Base-by-base conservation (phyloP, 2,329 filamentous ascomycete species). In the Atkinsonella hypoxylon region DNA sequence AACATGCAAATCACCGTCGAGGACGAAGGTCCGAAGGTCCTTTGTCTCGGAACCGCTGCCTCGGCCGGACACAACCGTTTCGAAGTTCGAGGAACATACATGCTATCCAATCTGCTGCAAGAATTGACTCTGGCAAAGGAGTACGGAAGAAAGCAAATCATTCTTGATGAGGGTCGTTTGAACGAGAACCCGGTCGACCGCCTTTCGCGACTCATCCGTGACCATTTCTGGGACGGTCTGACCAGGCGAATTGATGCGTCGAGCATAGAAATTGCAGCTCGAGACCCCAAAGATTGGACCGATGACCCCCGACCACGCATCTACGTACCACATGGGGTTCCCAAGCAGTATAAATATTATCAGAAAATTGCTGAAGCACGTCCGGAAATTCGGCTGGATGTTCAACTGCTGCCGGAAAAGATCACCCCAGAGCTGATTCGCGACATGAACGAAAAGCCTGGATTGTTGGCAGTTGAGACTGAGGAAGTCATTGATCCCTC, bases 1-100 rank as follows among this genome's bases (percentile, higher is more conserved):
- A 96, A 98, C 67, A 87, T 89, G 76, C 90, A 97, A 67, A 98
- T 98, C 66, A 98, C 93, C 31, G 95, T 97, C 60, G 93, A 97
- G 63, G 93, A 98, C 69, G 79, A 81, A 56, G 93, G 93, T 0
- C 91, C 93, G 47, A 98, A 97, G 77, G 84, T 89, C 44, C 77
- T 96, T 50, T 84, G 86, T 38, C 73, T 97, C 38, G 86, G 89
- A 56, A 96, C 91, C 3, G 85, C 87, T 30, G 84, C 80, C 20
- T 96, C 90, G 36, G 88, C 86, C 58, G 91, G 90, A 41, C 81
- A 87, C 71, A 91, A 90, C 62, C 82, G 83, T 56, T 89, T 91
- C 67, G 90, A 97, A 64, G 81, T 98, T 55, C 86, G 91, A 57
- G 93, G 93, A 61, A 97, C 89, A 32, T 98, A 98, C 68, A 94